Evolutionary conservation across 1,284 basidiomycete genomes (phyloP).

Genomic region (Ganoderma resinaceum): DNA sequence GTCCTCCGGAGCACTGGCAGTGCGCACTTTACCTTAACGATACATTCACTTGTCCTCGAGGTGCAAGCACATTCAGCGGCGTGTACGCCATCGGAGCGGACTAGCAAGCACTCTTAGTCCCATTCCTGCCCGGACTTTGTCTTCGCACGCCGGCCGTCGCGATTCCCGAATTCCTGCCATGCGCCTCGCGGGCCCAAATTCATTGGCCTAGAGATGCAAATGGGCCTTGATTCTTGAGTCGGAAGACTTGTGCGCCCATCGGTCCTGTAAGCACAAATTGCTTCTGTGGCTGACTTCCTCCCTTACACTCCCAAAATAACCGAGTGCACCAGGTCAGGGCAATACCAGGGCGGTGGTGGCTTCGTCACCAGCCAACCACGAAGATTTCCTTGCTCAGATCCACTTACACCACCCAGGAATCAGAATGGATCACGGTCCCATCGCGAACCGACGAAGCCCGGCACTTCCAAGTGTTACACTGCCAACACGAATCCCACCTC

Average conservation of each 20-base stretch:
- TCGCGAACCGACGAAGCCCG: conserved; percentile 8
- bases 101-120: background rate
- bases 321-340: conserved; percentile 1
- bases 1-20: background rate
- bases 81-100: background rate
- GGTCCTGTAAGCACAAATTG: conserved; percentile 1
- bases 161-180: too few species aligned
- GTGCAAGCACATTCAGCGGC: background rate
- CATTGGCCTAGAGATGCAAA: background rate
- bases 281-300: conserved; percentile 16
- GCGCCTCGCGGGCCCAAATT: conserved; percentile 15
- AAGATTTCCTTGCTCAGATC: conserved; percentile 1
- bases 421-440: conserved; percentile 2
- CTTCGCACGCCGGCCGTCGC: background rate
- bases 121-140: background rate
- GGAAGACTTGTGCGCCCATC: background rate
- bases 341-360: background rate
- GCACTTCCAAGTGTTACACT: conserved; percentile 25
- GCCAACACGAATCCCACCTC: background rate
- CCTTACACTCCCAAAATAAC: background rate
- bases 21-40: background rate
- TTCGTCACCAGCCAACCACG: background rate
- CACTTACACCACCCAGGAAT: background rate
- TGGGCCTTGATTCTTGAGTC: background rate
- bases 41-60: conserved; percentile 2